Conservation (phyloP, 441 rosid species). For the Croton laevigatus region DNA sequence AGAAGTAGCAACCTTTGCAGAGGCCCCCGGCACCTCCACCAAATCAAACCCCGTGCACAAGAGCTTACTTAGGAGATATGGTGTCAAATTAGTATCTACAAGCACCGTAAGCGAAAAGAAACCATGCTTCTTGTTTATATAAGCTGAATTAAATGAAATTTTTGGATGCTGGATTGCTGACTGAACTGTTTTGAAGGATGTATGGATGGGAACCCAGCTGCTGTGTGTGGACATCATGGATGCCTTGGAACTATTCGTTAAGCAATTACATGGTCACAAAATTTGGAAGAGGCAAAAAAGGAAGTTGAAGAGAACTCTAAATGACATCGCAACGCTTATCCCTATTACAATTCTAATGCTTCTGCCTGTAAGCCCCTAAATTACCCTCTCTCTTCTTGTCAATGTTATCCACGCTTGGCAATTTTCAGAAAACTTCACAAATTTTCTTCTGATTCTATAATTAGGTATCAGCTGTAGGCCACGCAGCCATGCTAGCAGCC, state of each 20-base stretch:
- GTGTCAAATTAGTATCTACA: slow-evolving; percentile 38
- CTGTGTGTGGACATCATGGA: slow-evolving; percentile 45
- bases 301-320: slow-evolving; percentile 47
- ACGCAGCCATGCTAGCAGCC: slow-evolving; percentile 60
- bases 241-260: slow-evolving; percentile 43
- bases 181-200: slow-evolving; percentile 36
- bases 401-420: too few relatives aligned
- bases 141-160: neutral
- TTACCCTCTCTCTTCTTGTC: neutral
- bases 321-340: slow-evolving; percentile 49
- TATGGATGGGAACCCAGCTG: slow-evolving; percentile 62
- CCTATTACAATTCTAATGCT: slow-evolving; percentile 65
- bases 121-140: slow-evolving; percentile 11
- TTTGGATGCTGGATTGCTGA: slow-evolving; percentile 8
- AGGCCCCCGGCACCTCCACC: slow-evolving; percentile 10
- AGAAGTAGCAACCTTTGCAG: slow-evolving; percentile 20
- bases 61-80: slow-evolving; percentile 43
- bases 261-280: slow-evolving; percentile 40
- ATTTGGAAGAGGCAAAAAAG: slow-evolving; percentile 42
- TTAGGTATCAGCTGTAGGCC: slow-evolving; percentile 67
- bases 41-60: slow-evolving; percentile 26
- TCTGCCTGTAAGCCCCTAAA: slow-evolving; percentile 51
- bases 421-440: too few relatives aligned
- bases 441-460: neutral
- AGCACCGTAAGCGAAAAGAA: slow-evolving; percentile 38